phyloP scores from a whole-genome alignment of 805 yeast species.

The Lipomyces spencermartinsiae region DNA sequence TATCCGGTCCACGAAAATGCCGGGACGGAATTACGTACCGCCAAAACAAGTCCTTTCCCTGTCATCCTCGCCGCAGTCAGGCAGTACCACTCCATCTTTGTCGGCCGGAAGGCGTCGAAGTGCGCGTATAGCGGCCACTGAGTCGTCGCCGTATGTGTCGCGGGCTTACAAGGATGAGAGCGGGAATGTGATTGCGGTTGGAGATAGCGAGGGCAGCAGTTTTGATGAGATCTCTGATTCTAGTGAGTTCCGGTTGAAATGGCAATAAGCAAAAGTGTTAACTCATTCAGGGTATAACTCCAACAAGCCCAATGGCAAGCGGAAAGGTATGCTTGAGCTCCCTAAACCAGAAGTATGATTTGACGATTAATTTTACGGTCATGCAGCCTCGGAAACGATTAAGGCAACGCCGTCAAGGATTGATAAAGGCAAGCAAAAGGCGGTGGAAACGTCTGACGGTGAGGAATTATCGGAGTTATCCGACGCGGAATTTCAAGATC shows the following conservation, averaged over 20 bases:
- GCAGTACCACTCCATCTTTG: slow-evolving; percentile 10
- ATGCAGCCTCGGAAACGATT: not conserved
- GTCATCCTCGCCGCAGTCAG: slow-evolving; percentile 9
- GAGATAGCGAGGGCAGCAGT: slow-evolving; percentile 15
- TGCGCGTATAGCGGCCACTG: not conserved
- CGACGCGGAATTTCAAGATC: slow-evolving; percentile 3
- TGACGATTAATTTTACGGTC: not conserved
- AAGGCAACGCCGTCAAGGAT: not conserved
- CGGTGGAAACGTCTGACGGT: slow-evolving; percentile 3
- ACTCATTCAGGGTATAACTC: not conserved
- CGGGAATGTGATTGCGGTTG: slow-evolving; percentile 20
- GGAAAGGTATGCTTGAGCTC: slow-evolving; percentile 7
- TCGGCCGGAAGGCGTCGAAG: slow-evolving; percentile 11
- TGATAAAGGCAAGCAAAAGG: slow-evolving; percentile 9
- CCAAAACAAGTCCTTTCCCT: not conserved
- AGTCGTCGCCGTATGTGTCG: not conserved
- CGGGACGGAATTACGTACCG: not conserved
- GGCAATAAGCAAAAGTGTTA: not conserved
- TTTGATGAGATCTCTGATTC: slow-evolving; percentile 11
- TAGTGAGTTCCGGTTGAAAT: slow-evolving; percentile 11
- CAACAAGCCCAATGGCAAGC: not conserved
- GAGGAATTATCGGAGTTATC: slow-evolving; percentile 5
- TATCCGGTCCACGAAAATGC: not conserved
- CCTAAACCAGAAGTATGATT: not conserved
- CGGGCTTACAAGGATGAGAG: not conserved